A percentile compares a stretch with the other conserved stretches of the same genome.
phyloP scores from a whole-genome alignment of 192 early-diverging fungal genomes.

The Ramicandelaber brevisporus region DNA sequence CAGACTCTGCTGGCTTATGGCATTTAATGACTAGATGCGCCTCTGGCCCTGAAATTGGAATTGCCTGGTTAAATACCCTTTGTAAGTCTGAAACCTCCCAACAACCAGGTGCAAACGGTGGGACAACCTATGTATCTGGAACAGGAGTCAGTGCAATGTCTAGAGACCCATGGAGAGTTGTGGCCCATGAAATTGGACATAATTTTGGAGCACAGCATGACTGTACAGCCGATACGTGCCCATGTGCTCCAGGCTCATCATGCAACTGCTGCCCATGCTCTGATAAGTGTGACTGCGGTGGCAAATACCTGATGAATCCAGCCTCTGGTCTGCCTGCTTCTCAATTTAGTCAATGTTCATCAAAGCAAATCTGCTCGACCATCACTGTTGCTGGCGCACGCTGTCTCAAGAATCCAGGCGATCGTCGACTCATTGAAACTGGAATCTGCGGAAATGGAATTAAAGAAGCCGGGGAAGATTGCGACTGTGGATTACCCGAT shows the following conservation, averaged over 20 bases:
- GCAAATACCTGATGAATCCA: slow-evolving; percentile 50
- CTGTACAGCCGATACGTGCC: slow-evolving; percentile 42
- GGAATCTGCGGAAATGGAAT: slow-evolving; percentile 91
- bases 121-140: slow-evolving; percentile 49
- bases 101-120: slow-evolving; percentile 10
- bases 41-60: slow-evolving; percentile 56
- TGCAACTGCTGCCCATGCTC: slow-evolving; percentile 46
- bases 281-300: slow-evolving; percentile 32
- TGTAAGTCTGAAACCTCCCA: slow-evolving; percentile 27
- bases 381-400: slow-evolving; percentile 4
- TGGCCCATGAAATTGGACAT: slow-evolving; percentile 88
- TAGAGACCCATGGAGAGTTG: slow-evolving; percentile 76
- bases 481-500: slow-evolving; percentile 55
- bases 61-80: slow-evolving; percentile 62
- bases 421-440: slow-evolving; percentile 10
- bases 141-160: slow-evolving; percentile 64
- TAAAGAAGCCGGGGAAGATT: slow-evolving; percentile 67
- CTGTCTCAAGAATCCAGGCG: slow-evolving; percentile 18
- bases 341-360: slow-evolving; percentile 38
- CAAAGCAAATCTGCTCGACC: slow-evolving; percentile 23
- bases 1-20: slow-evolving; percentile 73
- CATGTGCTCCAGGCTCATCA: slow-evolving; percentile 14
- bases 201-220: slow-evolving; percentile 76
- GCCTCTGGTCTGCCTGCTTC: slow-evolving; percentile 30
- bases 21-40: slow-evolving; percentile 71